phyloP scores from a whole-genome alignment of 164 flowering plant genomes.

The Buxus sempervirens region DNA sequence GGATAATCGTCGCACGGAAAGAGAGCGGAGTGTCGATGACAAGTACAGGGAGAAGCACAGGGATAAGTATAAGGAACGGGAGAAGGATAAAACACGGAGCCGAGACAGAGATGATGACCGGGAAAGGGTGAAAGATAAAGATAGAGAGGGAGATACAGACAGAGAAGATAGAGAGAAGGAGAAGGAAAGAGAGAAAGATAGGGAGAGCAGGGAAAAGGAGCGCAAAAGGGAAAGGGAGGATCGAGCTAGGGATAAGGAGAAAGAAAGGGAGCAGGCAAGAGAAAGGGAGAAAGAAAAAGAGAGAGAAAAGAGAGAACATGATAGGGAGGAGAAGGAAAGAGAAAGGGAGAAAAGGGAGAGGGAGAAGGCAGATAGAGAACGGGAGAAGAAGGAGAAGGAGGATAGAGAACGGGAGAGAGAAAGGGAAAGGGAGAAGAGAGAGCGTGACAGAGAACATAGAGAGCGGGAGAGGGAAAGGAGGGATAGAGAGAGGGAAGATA shows the following conservation, averaged over 20 bases:
- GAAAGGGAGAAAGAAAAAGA: slow-evolving; percentile 21
- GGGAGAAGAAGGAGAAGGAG: slow-evolving; percentile 24
- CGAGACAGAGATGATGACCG: slow-evolving; percentile 25
- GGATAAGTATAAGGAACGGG: slow-evolving; percentile 34
- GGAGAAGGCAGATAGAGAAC: slow-evolving; percentile 15
- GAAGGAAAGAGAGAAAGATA: slow-evolving; percentile 27
- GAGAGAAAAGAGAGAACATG: slow-evolving; percentile 19
- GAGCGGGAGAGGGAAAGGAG: slow-evolving; percentile 39
- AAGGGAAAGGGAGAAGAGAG: slow-evolving; percentile 17
- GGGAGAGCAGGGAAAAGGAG: slow-evolving; percentile 25
- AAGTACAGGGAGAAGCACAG: slow-evolving; percentile 30
- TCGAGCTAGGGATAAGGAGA: slow-evolving; percentile 8
- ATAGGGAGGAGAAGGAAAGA: slow-evolving; percentile 12
- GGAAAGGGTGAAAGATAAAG: slow-evolving; percentile 21
- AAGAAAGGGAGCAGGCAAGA: slow-evolving; percentile 20
- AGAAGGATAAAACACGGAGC: slow-evolving; percentile 18
- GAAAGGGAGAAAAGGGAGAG: slow-evolving; percentile 11
- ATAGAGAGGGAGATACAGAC: slow-evolving; percentile 19
- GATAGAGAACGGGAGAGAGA: slow-evolving; percentile 25
- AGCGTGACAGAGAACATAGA: slow-evolving; percentile 37
- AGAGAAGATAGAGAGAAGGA: slow-evolving; percentile 23
- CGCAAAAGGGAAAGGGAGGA: slow-evolving; percentile 13
- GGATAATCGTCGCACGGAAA: slow-evolving; percentile 25
- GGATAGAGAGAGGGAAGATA: slow-evolving; percentile 33
- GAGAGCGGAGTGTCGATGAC: slow-evolving; percentile 32